Conservation (phyloP, 164 flowering plant species). For the Paratinospora sagittata region DNA sequence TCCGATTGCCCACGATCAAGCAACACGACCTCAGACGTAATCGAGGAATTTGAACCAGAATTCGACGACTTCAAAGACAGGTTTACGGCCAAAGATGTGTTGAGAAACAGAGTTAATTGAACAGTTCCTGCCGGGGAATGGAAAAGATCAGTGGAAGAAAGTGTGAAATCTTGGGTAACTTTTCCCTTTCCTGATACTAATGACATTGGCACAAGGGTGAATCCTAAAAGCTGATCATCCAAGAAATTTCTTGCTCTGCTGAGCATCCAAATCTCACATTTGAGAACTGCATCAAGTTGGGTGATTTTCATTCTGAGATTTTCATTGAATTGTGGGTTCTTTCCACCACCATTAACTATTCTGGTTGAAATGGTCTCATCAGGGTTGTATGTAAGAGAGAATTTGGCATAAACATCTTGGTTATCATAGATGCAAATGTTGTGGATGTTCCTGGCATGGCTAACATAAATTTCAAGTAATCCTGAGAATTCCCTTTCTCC, state of each 20-base stretch:
- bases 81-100: constrained; percentile 24
- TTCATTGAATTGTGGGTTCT: constrained; percentile 81
- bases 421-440: constrained; percentile 92
- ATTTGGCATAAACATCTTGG: constrained; percentile 95
- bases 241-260: constrained; percentile 65
- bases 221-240: constrained; percentile 92
- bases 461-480: constrained; percentile 62
- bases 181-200: constrained; percentile 53
- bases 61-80: constrained; percentile 14
- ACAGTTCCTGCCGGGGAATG: constrained; percentile 92
- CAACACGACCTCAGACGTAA: constrained; percentile 61
- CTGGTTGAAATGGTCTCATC: constrained; percentile 61
- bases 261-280: constrained; percentile 96
- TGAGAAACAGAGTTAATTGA: constrained; percentile 42
- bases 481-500: constrained; percentile 42
- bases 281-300: constrained; percentile 57
- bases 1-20: constrained; percentile 41
- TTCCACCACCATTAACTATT: constrained; percentile 68
- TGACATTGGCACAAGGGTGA: constrained; percentile 68
- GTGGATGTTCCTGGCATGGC: constrained; percentile 87
- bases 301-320: constrained; percentile 40
- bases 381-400: constrained; percentile 76
- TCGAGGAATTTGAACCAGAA: constrained; percentile 37
- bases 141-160: constrained; percentile 69
- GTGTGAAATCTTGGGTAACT: constrained; percentile 52